Base-by-base conservation (phyloP, 352 stramenopile genomes). In the Pythium aquatile region DNA sequence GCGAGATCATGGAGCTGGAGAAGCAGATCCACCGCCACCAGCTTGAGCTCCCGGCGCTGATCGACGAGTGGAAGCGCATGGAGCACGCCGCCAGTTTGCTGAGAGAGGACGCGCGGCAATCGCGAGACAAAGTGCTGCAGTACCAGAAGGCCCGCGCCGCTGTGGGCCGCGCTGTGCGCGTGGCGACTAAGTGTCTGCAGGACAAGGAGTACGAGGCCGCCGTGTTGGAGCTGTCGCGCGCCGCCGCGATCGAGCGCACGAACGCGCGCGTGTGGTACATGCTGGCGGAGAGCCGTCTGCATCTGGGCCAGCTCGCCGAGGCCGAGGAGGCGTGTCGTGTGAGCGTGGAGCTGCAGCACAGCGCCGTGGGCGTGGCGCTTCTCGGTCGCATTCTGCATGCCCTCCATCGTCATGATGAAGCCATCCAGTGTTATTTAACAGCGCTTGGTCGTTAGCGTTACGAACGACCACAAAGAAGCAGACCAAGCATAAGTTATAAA, bases 351-450 rank as follows among this genome's bases (percentile, higher is more conserved):
- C 63, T 72, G 29, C 58, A 71, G 60, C 37, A 60, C n/a, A 75
- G 53, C 20, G 55, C 66, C 49, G 60, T 65, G 4, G 54, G 66
- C 16, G 39, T 66, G 24, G 58, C 62, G 20, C 47, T 70, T 26
- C 56, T 70, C 9, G 68, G 63, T 16, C 68, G 64, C 56, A 67
- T 71, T 53, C 40, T 74, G 7, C 63, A 71, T 32, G 46, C 53
- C 9, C 58, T 47, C 8, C 57, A 62, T 42, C 62, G 62, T 53
- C 67, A 70, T 61, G 61, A 74, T 40, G 62, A 66, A 32, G 67
- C 67, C 16, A 74, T 69, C 26, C 32, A 66, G 56, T 70, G 67
- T 65, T 74, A 69, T 74, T 70, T 74, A 70, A 74, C 62, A 29
- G 61, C 62, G 48, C 58, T 74, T 44, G 61, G 55, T 55, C 61